Percentiles rank a stretch among this genome's conserved stretches.
phyloP scores from a whole-genome alignment of 768 basidiomycete species.

The Hericium alpestre region DNA sequence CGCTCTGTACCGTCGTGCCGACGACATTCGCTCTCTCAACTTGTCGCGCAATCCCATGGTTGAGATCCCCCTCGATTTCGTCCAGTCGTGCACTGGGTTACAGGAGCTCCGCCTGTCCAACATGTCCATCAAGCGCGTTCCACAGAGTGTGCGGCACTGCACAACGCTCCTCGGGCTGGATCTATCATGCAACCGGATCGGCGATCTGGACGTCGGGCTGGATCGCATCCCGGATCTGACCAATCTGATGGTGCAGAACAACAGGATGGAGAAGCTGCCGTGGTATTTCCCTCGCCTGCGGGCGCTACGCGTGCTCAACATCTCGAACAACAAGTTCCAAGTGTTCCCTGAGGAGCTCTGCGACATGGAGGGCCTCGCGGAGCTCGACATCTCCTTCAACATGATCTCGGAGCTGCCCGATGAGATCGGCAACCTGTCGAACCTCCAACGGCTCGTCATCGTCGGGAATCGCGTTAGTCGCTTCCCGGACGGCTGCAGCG shows the following conservation, averaged over 20 bases:
- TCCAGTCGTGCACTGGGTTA: slow-evolving; percentile 75
- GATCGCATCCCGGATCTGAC: slow-evolving; percentile 64
- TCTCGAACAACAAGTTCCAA: slow-evolving; percentile 92
- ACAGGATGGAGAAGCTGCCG: slow-evolving; percentile 79
- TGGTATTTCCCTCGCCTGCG: slow-evolving; percentile 73
- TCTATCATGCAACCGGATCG: slow-evolving; percentile 84
- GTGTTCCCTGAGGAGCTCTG: slow-evolving; percentile 65
- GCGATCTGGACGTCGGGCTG: slow-evolving; percentile 75
- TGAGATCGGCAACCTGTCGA: slow-evolving; percentile 57
- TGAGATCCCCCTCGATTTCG: slow-evolving; percentile 93
- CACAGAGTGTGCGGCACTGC: slow-evolving; percentile 70
- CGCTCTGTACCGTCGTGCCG: slow-evolving; percentile 72
- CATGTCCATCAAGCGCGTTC: slow-evolving; percentile 93
- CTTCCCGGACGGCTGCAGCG: slow-evolving; percentile 53
- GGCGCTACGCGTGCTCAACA: slow-evolving; percentile 68
- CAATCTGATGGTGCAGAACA: slow-evolving; percentile 75
- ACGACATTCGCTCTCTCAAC: slow-evolving; percentile 73
- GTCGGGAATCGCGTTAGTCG: slow-evolving; percentile 76
- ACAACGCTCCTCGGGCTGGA: slow-evolving; percentile 69
- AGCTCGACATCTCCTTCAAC: slow-evolving; percentile 95
- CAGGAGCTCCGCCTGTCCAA: slow-evolving; percentile 79
- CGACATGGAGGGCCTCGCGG: slow-evolving; percentile 59
- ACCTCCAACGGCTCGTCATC: slow-evolving; percentile 63
- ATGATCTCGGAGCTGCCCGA: slow-evolving; percentile 72
- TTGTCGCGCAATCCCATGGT: slow-evolving; percentile 92